phyloP scores from a whole-genome alignment of 495 filamentous ascomycete species.

The Penicillium chermesinum region DNA sequence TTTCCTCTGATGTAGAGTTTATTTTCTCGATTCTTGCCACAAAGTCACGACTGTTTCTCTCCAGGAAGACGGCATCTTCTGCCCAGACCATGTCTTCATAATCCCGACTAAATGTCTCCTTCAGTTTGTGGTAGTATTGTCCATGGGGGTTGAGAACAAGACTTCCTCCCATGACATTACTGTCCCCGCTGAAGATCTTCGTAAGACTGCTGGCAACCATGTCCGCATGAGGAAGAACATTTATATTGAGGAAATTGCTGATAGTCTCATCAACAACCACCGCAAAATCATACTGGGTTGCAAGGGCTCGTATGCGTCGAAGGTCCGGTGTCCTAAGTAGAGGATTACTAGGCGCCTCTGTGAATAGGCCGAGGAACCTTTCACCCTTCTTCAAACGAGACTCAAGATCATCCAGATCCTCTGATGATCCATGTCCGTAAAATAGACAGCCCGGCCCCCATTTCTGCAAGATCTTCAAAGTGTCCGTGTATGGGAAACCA shows the following conservation, averaged over 20 bases:
- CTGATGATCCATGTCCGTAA: slow-evolving; percentile 76
- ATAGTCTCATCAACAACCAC: slow-evolving; percentile 95
- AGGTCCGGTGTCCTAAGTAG: slow-evolving; percentile 82
- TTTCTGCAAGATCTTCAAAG: slow-evolving; percentile 89
- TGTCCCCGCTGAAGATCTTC: slow-evolving; percentile 94
- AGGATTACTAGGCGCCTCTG: slow-evolving; percentile 92
- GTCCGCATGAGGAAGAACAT: slow-evolving; percentile 84
- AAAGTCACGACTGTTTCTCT: slow-evolving; percentile 94
- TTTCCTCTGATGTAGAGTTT: slow-evolving; percentile 79
- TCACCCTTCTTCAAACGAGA: slow-evolving; percentile 64
- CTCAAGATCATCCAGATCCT: slow-evolving; percentile 86
- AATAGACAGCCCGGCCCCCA: slow-evolving; percentile 90
- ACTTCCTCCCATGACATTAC: slow-evolving; percentile 96
- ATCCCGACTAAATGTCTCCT: slow-evolving; percentile 51
- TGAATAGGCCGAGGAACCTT: slow-evolving; percentile 78
- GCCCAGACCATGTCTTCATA: slow-evolving; percentile 92
- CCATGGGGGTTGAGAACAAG: slow-evolving; percentile 78
- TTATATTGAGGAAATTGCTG: slow-evolving; percentile 92
- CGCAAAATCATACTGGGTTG: slow-evolving; percentile 80
- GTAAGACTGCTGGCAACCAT: slow-evolving; percentile 90
- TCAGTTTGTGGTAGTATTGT: slow-evolving; percentile 64
- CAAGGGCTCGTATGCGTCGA: slow-evolving; percentile 67
- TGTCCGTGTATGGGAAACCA: slow-evolving; percentile 93
- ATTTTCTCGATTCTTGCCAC: slow-evolving; percentile 75
- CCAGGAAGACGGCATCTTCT: slow-evolving; percentile 89